Evolutionary conservation across 441 rosid species (phyloP).

Genomic region (Populus hybrid): DNA sequence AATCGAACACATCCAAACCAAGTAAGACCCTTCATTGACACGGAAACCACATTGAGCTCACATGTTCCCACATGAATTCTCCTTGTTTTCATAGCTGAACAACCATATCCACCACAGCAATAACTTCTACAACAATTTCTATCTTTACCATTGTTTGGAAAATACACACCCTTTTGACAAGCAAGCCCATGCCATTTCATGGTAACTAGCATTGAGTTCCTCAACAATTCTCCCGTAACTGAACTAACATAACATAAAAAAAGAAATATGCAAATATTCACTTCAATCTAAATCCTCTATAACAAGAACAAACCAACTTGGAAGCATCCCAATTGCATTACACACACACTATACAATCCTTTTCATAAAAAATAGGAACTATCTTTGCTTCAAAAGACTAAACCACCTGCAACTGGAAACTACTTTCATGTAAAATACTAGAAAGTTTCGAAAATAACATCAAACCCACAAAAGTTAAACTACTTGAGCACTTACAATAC

Average conservation of each 20-base stretch:
- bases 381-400: neutral
- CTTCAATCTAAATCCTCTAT: slow-evolving; percentile 8
- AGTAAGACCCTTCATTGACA: slow-evolving; percentile 6
- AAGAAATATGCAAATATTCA: slow-evolving; percentile 7
- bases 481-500: neutral
- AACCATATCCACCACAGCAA: slow-evolving; percentile 14
- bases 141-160: slow-evolving; percentile 16
- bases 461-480: neutral
- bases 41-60: slow-evolving; percentile 14
- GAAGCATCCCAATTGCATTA: slow-evolving; percentile 13
- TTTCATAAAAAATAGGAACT: neutral
- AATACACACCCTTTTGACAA: slow-evolving; percentile 18
- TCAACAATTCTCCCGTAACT: slow-evolving; percentile 40
- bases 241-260: slow-evolving; percentile 4
- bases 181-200: slow-evolving; percentile 29
- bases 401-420: neutral
- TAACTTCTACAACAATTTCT: slow-evolving; percentile 15
- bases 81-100: slow-evolving; percentile 24
- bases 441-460: neutral
- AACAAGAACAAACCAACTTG: slow-evolving; percentile 6
- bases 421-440: neutral
- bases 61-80: slow-evolving; percentile 22
- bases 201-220: slow-evolving; percentile 29
- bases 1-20: slow-evolving; percentile 14
- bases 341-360: neutral